Conservation (phyloP, 345 rosid species). For the Leavenworthia alabamica region DNA sequence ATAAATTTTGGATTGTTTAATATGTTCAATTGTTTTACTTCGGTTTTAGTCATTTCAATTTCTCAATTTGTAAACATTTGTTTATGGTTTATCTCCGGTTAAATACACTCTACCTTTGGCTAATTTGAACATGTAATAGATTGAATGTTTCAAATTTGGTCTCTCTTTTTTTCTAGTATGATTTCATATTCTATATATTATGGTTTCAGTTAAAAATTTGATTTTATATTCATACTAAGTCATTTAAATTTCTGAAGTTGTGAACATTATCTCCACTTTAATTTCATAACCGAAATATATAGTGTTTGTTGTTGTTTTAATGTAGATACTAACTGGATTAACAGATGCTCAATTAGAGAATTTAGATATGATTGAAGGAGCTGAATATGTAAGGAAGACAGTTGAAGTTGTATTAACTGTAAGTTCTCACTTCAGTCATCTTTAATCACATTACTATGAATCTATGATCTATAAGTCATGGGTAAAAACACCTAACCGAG, state of each 20-base stretch:
- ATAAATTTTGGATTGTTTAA: too few relatives aligned
- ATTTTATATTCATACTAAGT: too few relatives aligned
- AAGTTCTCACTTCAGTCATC: neutral
- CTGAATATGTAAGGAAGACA: constrained; percentile 50
- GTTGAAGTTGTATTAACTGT: constrained; percentile 59
- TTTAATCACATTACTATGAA: too few relatives aligned
- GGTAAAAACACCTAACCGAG: too few relatives aligned
- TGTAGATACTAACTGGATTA: constrained; percentile 62
- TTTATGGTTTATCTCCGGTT: neutral
- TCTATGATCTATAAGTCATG: too few relatives aligned
- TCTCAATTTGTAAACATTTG: too few relatives aligned
- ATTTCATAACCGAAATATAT: neutral
- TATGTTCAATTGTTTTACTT: neutral
- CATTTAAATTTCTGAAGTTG: neutral
- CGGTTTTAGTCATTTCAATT: neutral
- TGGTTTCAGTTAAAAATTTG: neutral
- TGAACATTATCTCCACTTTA: neutral
- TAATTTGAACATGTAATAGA: too few relatives aligned
- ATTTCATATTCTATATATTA: neutral
- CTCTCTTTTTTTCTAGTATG: neutral
- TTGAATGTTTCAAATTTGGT: neutral
- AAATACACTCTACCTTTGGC: neutral
- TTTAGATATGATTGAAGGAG: constrained; percentile 69
- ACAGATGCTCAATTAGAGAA: constrained; percentile 51
- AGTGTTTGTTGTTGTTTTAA: neutral